Percentiles rank a stretch among this genome's conserved stretches.
phyloP scores from a whole-genome alignment of 2,329 filamentous ascomycete genomes.

The Dothistroma septosporum region DNA sequence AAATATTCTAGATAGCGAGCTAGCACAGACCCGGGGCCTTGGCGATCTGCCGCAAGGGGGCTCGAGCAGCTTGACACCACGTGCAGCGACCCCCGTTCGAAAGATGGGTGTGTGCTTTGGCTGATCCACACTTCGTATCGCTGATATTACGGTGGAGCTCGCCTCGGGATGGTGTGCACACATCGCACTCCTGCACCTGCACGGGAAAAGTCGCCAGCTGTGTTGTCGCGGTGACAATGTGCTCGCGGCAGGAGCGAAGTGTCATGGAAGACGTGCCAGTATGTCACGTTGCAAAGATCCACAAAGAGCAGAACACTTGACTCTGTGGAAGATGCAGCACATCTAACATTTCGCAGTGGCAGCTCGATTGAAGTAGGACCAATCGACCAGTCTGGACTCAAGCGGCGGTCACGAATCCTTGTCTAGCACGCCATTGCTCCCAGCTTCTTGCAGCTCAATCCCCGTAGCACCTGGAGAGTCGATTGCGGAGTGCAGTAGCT shows the following conservation, averaged over 20 bases:
- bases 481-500: not conserved
- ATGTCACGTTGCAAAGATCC: not conserved
- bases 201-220: not conserved
- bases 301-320: not conserved
- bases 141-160: not conserved
- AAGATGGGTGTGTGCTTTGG: not conserved
- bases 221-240: too few relatives aligned
- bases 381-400: not conserved
- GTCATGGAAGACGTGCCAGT: not conserved
- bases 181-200: not conserved
- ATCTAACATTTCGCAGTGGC: not conserved
- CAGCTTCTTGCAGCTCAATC: not conserved
- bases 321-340: not conserved
- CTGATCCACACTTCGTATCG: not conserved
- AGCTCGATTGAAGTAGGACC: not conserved
- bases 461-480: not conserved
- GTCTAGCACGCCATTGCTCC: not conserved
- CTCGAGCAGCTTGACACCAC: not conserved
- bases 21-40: not conserved
- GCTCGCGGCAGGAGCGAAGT: not conserved
- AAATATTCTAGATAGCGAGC: not conserved
- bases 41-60: slow-evolving; percentile 3
- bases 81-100: not conserved
- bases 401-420: not conserved
- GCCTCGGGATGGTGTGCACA: not conserved